Conservation (phyloP, 2,329 filamentous ascomycete genomes). For the Colletotrichum sojae region DNA sequence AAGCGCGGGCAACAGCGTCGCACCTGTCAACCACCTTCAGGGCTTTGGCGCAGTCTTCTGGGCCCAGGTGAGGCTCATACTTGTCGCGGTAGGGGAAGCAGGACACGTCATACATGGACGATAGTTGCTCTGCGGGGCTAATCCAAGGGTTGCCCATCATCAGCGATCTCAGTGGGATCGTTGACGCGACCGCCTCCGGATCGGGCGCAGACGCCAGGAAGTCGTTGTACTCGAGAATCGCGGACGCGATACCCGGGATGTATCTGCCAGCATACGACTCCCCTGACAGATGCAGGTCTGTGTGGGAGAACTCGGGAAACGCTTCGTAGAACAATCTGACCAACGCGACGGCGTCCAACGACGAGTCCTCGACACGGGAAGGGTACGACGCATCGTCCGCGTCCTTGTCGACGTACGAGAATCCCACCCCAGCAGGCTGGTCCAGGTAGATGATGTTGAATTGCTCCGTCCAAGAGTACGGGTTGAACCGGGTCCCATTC, state of each 20-base stretch:
- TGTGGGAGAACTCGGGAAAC: constrained; percentile 1
- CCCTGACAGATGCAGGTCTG: constrained; percentile 16
- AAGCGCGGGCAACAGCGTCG: constrained; percentile 5
- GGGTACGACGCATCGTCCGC: background rate
- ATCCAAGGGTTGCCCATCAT: constrained; percentile 26
- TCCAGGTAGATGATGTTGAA: constrained; percentile 44
- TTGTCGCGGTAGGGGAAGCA: constrained; percentile 1
- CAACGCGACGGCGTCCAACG: constrained; percentile 13
- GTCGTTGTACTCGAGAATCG: constrained; percentile 17
- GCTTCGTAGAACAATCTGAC: constrained; percentile 18
- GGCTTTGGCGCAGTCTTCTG: constrained; percentile 9
- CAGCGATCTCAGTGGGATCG: constrained; percentile 17
- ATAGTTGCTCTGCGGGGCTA: constrained; percentile 4
- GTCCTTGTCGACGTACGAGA: constrained; percentile 37
- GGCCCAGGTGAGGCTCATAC: constrained; percentile 3
- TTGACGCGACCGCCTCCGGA: background rate
- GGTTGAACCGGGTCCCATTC: constrained; percentile 63
- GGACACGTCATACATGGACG: constrained; percentile 27
- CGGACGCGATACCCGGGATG: constrained; percentile 11
- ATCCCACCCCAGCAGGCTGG: constrained; percentile 41
- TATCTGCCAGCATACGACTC: constrained; percentile 27
- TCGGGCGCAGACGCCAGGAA: constrained; percentile 11
- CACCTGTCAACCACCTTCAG: constrained; percentile 1
- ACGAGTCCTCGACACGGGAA: constrained; percentile 6
- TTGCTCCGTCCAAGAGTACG: constrained; percentile 72